phyloP scores from a whole-genome alignment of 306 rosid genomes.

The Castanopsis chinensis region DNA sequence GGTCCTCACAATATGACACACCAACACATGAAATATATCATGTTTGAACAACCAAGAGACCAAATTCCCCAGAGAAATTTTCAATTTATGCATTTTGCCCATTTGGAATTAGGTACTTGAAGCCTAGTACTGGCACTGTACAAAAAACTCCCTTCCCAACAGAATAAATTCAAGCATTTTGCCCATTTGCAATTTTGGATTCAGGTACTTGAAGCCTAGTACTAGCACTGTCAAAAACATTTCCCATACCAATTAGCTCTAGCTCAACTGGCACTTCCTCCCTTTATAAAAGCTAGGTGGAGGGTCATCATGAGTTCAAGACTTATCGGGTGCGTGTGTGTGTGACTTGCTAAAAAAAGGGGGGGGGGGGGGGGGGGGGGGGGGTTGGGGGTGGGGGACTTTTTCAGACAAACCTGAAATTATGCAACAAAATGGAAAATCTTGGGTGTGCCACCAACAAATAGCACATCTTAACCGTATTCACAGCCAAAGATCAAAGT shows the following conservation, averaged over 20 bases:
- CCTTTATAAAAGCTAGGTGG: too few relatives aligned
- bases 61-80: not conserved
- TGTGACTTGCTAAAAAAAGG: too few relatives aligned
- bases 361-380: too few relatives aligned
- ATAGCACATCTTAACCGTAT: not conserved
- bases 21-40: not conserved
- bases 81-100: not conserved
- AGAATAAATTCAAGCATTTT: too few relatives aligned
- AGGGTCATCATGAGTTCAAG: too few relatives aligned
- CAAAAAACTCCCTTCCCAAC: not conserved
- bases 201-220: too few relatives aligned
- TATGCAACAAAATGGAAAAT: not conserved
- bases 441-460: not conserved
- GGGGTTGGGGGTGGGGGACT: too few relatives aligned
- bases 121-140: not conserved
- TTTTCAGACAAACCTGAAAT: not conserved
- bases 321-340: too few relatives aligned
- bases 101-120: not conserved
- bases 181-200: too few relatives aligned
- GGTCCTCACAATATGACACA: not conserved
- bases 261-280: too few relatives aligned
- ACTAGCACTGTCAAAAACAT: too few relatives aligned
- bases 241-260: too few relatives aligned
- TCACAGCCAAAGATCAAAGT: not conserved
- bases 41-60: not conserved